A percentile compares a stretch with the other conserved stretches of the same genome.
Conservation (phyloP, 257 asterid genomes). For the Penstemon eatonii region DNA sequence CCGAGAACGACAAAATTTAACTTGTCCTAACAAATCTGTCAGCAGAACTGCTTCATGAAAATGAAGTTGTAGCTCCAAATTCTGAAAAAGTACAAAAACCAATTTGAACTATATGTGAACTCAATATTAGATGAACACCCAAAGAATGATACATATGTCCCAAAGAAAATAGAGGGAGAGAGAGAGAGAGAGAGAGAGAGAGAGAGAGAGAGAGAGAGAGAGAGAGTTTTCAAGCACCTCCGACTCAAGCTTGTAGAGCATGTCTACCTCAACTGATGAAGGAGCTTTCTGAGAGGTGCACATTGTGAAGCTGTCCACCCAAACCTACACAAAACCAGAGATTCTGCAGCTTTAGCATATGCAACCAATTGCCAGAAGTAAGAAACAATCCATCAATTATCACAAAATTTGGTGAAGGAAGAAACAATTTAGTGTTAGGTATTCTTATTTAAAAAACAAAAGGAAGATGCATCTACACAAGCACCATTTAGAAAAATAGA, state of each 20-base stretch:
- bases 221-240: conserved; percentile 51
- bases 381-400: conserved; percentile 10
- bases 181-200: conserved; percentile 11
- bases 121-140: conserved; percentile 7
- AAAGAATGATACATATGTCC: conserved; percentile 8
- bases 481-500: conserved; percentile 19
- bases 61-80: conserved; percentile 58
- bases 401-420: conserved; percentile 10
- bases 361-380: conserved; percentile 10
- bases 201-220: conserved; percentile 6
- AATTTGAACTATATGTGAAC: conserved; percentile 7
- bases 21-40: conserved; percentile 50
- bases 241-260: conserved; percentile 67
- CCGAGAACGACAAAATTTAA: conserved; percentile 59
- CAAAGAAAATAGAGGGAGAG: conserved; percentile 5
- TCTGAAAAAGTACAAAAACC: conserved; percentile 40
- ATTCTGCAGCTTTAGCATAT: conserved; percentile 11
- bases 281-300: conserved; percentile 59
- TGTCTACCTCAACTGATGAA: conserved; percentile 59
- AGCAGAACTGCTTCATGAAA: conserved; percentile 71
- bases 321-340: conserved; percentile 49
- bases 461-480: conserved; percentile 15
- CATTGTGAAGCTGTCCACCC: conserved; percentile 61
- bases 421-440: conserved; percentile 1
- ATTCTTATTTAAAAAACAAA: conserved; percentile 21